A percentile compares a stretch with the other conserved stretches of the same genome.
These are phyloP conservation scores for Penicillium sp. DNA, from an alignment of 2,329 filamentous ascomycete genomes.

Conservation along the genomic window DNA sequence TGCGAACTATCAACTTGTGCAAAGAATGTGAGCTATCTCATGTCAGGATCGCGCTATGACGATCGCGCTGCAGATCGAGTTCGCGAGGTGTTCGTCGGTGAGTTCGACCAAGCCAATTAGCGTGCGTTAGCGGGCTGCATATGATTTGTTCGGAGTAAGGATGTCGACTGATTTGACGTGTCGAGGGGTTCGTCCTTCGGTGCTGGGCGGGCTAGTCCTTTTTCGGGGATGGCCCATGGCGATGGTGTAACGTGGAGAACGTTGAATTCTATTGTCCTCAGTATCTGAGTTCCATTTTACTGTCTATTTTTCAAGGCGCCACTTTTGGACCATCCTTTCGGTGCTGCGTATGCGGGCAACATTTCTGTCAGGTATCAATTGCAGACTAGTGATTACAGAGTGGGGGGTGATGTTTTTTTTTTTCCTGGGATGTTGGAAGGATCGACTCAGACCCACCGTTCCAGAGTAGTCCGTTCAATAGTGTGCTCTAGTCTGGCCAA, in stretches of 20 bases:
- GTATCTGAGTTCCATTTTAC: not conserved
- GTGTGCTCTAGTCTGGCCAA: slow-evolving; percentile 8
- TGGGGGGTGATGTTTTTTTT: not conserved
- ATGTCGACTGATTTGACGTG: not conserved
- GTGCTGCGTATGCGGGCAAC: not conserved
- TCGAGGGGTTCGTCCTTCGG: no score
- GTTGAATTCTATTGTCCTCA: no score
- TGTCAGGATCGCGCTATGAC: slow-evolving; percentile 19
- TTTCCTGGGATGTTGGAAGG: slow-evolving; percentile 1
- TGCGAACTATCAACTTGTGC: no score
- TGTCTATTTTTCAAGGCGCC: not conserved
- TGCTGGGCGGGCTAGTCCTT: no score
- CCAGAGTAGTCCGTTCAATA: slow-evolving; percentile 18
- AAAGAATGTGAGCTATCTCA: slow-evolving; percentile 12
- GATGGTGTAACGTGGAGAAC: no score
- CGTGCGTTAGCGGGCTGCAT: slow-evolving; percentile 1
- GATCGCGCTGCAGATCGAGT: slow-evolving; percentile 16
- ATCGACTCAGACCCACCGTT: slow-evolving; percentile 19
- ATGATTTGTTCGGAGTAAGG: not conserved
- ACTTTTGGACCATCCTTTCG: not conserved
- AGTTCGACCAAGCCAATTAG: not conserved
- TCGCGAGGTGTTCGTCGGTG: slow-evolving; percentile 12
- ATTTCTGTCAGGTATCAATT: not conserved
- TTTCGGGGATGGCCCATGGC: no score
- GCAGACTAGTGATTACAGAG: slow-evolving; percentile 18